Evolutionary conservation across 2,329 filamentous ascomycete genomes (phyloP).

Genomic region (Biscogniauxia marginata): DNA sequence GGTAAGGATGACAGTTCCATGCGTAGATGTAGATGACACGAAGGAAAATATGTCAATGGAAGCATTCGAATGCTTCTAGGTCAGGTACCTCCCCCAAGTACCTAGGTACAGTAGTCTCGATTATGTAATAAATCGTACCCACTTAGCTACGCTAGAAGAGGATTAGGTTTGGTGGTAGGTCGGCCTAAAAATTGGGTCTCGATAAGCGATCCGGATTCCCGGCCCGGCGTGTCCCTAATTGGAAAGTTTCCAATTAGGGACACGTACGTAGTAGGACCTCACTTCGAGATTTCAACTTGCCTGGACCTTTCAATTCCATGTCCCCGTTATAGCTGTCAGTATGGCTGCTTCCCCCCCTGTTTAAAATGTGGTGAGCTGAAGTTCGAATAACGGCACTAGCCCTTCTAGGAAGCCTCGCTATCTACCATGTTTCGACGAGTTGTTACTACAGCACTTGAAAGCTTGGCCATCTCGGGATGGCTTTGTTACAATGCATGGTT

Average conservation of each 20-base stretch:
- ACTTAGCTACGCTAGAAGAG: not conserved
- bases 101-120: too few species aligned
- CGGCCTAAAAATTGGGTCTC: not conserved
- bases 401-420: not conserved
- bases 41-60: not conserved
- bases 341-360: too few species aligned
- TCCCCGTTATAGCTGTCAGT: too few species aligned
- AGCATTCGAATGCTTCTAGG: not conserved
- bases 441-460: not conserved
- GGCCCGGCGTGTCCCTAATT: constrained; percentile 3
- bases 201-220: constrained; percentile 9
- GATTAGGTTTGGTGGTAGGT: not conserved
- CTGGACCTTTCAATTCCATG: not conserved
- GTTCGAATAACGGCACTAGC: not conserved
- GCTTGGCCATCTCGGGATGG: not conserved
- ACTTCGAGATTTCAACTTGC: not conserved
- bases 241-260: not conserved
- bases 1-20: too few species aligned
- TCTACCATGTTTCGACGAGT: not conserved
- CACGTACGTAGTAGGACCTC: not conserved
- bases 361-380: too few species aligned
- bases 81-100: not conserved
- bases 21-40: too few species aligned
- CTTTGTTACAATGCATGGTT: not conserved
- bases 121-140: not conserved